These are phyloP conservation scores for Beauveria sp. DNA, from an alignment of 2,329 filamentous ascomycete genomes.

Conservation along the genomic window DNA sequence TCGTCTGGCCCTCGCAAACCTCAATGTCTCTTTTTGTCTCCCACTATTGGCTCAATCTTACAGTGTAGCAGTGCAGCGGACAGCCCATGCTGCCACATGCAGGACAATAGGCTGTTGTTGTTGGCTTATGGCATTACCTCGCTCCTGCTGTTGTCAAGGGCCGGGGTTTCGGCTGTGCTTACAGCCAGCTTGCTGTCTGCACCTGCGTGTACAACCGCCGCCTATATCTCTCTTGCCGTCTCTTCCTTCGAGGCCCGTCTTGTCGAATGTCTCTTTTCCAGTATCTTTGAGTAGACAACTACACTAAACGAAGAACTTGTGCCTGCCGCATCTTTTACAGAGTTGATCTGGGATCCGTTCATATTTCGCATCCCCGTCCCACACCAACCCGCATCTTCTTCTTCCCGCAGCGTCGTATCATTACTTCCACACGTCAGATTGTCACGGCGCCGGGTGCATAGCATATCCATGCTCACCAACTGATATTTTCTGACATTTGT, in stretches of 20 bases:
- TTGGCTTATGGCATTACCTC: not conserved
- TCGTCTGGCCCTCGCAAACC: not conserved
- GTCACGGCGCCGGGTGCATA: not conserved
- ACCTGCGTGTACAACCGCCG: not conserved
- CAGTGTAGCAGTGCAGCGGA: not conserved
- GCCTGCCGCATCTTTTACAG: too few species aligned
- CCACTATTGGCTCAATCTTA: not conserved
- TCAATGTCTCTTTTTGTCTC: not conserved
- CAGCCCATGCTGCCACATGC: not conserved
- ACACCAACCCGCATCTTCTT: not conserved
- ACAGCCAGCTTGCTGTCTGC: not conserved
- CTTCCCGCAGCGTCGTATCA: slow-evolving; percentile 4
- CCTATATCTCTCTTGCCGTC: not conserved
- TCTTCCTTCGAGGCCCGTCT: not conserved
- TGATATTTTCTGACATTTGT: not conserved
- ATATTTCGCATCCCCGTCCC: not conserved
- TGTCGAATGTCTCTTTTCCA: too few species aligned
- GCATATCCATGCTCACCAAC: not conserved
- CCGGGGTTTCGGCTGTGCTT: not conserved
- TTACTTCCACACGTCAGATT: slow-evolving; percentile 8
- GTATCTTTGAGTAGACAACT: too few species aligned
- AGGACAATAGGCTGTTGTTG: not conserved
- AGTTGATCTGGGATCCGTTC: not conserved
- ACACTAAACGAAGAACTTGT: too few species aligned
- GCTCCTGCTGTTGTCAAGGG: not conserved